These are phyloP conservation scores for Linnemannia zychae DNA, from an alignment of 192 early-diverging fungal species.

Conservation along the genomic window DNA sequence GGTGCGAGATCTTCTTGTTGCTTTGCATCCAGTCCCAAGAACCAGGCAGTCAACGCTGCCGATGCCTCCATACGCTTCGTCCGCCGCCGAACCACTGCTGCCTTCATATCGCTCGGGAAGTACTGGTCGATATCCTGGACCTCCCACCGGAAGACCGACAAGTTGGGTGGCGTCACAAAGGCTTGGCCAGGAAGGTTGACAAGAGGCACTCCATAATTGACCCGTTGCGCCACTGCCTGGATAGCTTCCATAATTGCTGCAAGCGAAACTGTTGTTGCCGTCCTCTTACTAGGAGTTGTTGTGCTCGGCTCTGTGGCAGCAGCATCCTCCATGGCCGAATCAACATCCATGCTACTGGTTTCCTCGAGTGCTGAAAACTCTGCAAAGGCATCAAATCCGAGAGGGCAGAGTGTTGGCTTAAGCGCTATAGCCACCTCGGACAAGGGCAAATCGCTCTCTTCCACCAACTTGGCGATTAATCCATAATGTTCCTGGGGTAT, in stretches of 20 bases:
- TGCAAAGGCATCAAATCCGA: constrained; percentile 33
- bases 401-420: constrained; percentile 36
- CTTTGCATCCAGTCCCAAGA: constrained; percentile 33
- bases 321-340: background rate
- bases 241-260: constrained; percentile 46
- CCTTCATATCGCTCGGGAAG: constrained; percentile 63
- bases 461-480: constrained; percentile 43
- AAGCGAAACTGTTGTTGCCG: constrained; percentile 23
- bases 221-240: constrained; percentile 33
- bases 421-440: constrained; percentile 20
- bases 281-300: background rate
- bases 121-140: constrained; percentile 57
- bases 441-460: constrained; percentile 36
- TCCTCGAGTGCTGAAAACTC: constrained; percentile 8
- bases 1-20: constrained; percentile 45
- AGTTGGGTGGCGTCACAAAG: constrained; percentile 37
- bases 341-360: constrained; percentile 32
- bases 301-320: background rate
- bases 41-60: constrained; percentile 54
- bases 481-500: constrained; percentile 36
- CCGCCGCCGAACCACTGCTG: constrained; percentile 48
- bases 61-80: constrained; percentile 50
- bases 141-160: constrained; percentile 67
- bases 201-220: constrained; percentile 49
- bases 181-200: constrained; percentile 23